These are phyloP conservation scores for Gynandropsis gynandra DNA, from an alignment of 345 rosid species.

Conservation along the genomic window DNA sequence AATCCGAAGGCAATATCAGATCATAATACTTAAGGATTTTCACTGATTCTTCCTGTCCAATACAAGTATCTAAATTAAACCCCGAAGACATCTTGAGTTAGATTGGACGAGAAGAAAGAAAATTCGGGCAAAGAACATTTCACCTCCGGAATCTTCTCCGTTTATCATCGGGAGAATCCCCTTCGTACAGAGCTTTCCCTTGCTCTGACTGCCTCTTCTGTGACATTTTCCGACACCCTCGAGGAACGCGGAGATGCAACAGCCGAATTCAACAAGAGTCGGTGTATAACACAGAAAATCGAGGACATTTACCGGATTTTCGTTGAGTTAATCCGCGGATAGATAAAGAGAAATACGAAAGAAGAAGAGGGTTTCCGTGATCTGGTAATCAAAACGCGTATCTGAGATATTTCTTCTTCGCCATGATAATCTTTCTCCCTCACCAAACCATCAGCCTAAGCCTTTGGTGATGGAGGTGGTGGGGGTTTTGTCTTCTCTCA, in stretches of 20 bases:
- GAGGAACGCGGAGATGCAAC: not conserved
- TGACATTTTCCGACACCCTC: conserved; percentile 47
- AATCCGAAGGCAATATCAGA: not conserved
- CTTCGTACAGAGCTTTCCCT: conserved; percentile 46
- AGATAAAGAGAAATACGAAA: conserved; percentile 1
- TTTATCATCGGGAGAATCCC: conserved; percentile 53
- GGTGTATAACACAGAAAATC: conserved; percentile 20
- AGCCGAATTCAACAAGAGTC: conserved; percentile 15
- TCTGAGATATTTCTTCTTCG: conserved; percentile 16
- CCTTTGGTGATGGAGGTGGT: no score
- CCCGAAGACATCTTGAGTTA: not conserved
- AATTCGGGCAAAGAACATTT: not conserved
- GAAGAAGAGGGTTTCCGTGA: not conserved
- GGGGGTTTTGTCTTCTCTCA: no score
- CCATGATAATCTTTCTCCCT: no score
- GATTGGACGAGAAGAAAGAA: not conserved
- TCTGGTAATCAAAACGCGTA: conserved; percentile 22
- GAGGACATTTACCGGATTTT: conserved; percentile 21
- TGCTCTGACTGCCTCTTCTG: conserved; percentile 84
- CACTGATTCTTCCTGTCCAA: not conserved
- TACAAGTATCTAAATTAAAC: not conserved
- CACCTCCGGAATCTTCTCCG: conserved; percentile 65
- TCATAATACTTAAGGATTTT: not conserved
- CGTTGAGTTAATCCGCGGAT: not conserved
- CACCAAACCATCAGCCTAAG: no score